These are phyloP conservation scores for Panaeolus cyanescens DNA, from an alignment of 768 basidiomycete species.

Conservation along the genomic window DNA sequence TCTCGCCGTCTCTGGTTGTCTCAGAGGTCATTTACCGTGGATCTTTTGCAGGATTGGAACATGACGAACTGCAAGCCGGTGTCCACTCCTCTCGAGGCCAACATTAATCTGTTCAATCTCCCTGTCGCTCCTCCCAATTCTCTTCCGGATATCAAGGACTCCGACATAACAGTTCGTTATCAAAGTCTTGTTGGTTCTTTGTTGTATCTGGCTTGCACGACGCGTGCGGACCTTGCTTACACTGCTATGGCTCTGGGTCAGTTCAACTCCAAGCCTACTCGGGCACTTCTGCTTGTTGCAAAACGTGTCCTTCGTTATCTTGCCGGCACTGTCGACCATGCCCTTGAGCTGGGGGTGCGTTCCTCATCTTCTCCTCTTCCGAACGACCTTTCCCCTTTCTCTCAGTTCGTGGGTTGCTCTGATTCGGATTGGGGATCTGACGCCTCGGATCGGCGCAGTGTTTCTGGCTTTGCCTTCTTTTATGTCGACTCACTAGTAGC, in stretches of 20 bases:
- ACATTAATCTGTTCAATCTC: slow-evolving; percentile 17
- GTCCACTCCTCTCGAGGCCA: slow-evolving; percentile 31
- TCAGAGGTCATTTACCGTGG: slow-evolving; percentile 22
- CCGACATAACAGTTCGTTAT: slow-evolving; percentile 29
- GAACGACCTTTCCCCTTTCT: no score
- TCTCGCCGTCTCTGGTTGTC: slow-evolving; percentile 19
- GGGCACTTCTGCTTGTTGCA: slow-evolving; percentile 9
- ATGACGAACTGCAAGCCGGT: slow-evolving; percentile 30
- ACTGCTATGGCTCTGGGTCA: slow-evolving; percentile 8
- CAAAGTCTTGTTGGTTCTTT: slow-evolving; percentile 31
- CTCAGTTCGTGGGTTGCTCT: no score
- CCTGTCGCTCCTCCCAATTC: slow-evolving; percentile 22
- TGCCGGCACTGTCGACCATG: slow-evolving; percentile 11
- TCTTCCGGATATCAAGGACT: slow-evolving; percentile 19
- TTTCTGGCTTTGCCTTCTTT: slow-evolving; percentile 8
- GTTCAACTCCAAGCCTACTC: slow-evolving; percentile 2
- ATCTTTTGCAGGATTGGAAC: slow-evolving; percentile 9
- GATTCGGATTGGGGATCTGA: slow-evolving; percentile 26
- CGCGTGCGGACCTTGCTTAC: slow-evolving; percentile 18
- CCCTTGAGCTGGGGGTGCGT: slow-evolving; percentile 15
- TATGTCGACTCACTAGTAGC: slow-evolving; percentile 9
- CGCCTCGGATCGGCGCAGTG: slow-evolving; percentile 14
- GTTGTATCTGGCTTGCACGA: slow-evolving; percentile 28
- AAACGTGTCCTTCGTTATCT: slow-evolving; percentile 15
- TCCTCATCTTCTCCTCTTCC: no score